Evolutionary conservation across 108 stramenopile species (phyloP).

Genomic region (Cyclotella choctawhatcheeana): DNA sequence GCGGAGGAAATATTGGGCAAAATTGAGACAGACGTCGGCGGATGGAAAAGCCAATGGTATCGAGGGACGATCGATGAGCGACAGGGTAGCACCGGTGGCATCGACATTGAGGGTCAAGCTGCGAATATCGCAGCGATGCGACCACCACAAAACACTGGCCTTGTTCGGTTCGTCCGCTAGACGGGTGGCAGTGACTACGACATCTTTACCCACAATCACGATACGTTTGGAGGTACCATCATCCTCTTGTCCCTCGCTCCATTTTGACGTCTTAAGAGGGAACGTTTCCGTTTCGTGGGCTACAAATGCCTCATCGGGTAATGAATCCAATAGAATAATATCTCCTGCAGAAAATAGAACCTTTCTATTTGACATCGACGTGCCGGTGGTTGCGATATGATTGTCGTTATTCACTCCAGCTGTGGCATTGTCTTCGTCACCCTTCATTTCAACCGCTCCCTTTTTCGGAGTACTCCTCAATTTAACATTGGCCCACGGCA

Average conservation of each 20-base stretch:
- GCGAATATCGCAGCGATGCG: conserved; percentile 58
- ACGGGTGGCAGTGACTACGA: conserved; percentile 20
- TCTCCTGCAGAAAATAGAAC: conserved; percentile 41
- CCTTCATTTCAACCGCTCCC: background rate
- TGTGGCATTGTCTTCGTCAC: background rate
- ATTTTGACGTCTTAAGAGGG: conserved; percentile 13
- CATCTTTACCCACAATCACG: background rate
- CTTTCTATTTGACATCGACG: too few species aligned
- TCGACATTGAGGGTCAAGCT: conserved; percentile 79
- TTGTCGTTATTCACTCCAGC: too few species aligned
- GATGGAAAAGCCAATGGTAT: conserved; percentile 65
- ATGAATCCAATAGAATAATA: conserved; percentile 32
- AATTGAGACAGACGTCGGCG: conserved; percentile 66
- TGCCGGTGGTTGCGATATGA: too few species aligned
- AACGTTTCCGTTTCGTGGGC: conserved; percentile 25
- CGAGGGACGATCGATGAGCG: conserved; percentile 41
- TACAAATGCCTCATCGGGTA: conserved; percentile 24
- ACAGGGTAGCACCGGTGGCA: conserved; percentile 59
- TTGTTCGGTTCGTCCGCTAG: conserved; percentile 15
- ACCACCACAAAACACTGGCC: conserved; percentile 63
- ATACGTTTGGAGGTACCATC: too few species aligned
- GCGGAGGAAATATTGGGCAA: conserved; percentile 77
- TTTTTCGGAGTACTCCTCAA: conserved; percentile 41
- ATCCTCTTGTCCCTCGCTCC: background rate
- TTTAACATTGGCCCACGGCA: conserved; percentile 44